Conservation (phyloP, 2,329 filamentous ascomycete genomes). For the Tympanopsis confertula region DNA sequence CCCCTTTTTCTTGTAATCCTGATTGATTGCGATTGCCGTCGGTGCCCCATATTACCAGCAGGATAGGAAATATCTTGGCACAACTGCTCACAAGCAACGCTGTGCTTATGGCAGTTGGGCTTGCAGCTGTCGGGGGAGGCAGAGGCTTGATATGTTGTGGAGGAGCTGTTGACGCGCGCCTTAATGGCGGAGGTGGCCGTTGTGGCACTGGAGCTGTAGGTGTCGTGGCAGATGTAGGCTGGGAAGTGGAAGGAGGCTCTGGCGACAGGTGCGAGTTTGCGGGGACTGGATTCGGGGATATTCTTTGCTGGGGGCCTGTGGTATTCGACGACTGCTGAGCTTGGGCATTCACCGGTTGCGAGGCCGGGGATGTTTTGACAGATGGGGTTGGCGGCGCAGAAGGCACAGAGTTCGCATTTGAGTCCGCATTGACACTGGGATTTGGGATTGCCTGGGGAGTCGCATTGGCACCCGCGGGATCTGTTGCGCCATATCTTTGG, state of each 20-base stretch:
- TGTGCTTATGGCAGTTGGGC: slow-evolving; percentile 66
- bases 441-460: no score
- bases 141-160: not conserved
- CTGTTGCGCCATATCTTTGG: no score
- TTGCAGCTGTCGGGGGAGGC: slow-evolving; percentile 52
- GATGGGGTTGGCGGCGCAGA: not conserved
- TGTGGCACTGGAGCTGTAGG: no score
- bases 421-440: not conserved
- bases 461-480: not conserved
- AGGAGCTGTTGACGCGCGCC: not conserved
- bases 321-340: not conserved
- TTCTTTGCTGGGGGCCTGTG: not conserved
- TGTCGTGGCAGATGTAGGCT: not conserved
- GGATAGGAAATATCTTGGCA: slow-evolving; percentile 89
- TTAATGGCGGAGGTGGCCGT: not conserved
- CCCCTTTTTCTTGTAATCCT: no score
- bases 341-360: not conserved
- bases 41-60: slow-evolving; percentile 95
- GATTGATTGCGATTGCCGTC: slow-evolving; percentile 43
- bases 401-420: not conserved
- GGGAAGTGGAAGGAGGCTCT: not conserved
- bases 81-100: slow-evolving; percentile 69
- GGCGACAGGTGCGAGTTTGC: not conserved
- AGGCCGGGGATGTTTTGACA: not conserved
- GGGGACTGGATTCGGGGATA: not conserved